Percentiles rank a stretch among this genome's conserved stretches.
Conservation (phyloP, 2,329 filamentous ascomycete species). For the Clarireedia hainanense region DNA sequence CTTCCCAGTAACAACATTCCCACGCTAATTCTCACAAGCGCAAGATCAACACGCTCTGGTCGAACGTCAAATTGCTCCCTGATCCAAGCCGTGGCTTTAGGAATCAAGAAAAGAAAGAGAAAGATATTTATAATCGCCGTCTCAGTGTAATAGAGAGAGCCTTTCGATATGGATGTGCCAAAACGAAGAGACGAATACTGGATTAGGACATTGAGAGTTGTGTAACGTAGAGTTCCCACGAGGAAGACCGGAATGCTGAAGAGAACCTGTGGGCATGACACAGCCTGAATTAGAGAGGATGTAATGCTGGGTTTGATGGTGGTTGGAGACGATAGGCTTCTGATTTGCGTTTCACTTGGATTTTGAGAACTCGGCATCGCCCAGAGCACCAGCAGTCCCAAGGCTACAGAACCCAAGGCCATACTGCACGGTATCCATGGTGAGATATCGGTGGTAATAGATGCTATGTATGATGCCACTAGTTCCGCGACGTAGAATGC, state of each 20-base stretch:
- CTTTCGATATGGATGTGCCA: conserved; percentile 21
- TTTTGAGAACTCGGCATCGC: conserved; percentile 14
- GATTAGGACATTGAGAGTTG: conserved; percentile 26
- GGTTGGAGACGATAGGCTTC: not conserved
- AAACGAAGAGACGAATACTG: conserved; percentile 28
- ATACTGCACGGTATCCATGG: conserved; percentile 27
- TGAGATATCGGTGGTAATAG: conserved; percentile 24
- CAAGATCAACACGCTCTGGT: conserved; percentile 21
- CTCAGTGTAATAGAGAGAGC: conserved; percentile 27
- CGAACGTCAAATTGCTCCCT: conserved; percentile 13
- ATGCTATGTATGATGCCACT: conserved; percentile 23
- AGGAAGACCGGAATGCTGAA: conserved; percentile 25
- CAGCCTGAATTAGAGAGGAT: conserved; percentile 6
- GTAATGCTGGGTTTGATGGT: conserved; percentile 3
- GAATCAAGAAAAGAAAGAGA: conserved; percentile 25
- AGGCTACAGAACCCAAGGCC: conserved; percentile 18
- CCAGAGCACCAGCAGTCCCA: conserved; percentile 19
- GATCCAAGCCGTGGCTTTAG: conserved; percentile 16
- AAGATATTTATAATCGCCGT: conserved; percentile 26
- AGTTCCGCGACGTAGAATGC: conserved; percentile 28
- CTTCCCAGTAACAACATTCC: conserved; percentile 20
- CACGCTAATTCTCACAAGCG: conserved; percentile 22
- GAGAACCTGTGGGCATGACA: conserved; percentile 17
- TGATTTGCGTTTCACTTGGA: not conserved
- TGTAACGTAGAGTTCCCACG: conserved; percentile 26